A percentile compares a stretch with the other conserved stretches of the same genome.
Evolutionary conservation across 108 stramenopile species (phyloP).

Genomic region (Cyclotella cryptica): DNA sequence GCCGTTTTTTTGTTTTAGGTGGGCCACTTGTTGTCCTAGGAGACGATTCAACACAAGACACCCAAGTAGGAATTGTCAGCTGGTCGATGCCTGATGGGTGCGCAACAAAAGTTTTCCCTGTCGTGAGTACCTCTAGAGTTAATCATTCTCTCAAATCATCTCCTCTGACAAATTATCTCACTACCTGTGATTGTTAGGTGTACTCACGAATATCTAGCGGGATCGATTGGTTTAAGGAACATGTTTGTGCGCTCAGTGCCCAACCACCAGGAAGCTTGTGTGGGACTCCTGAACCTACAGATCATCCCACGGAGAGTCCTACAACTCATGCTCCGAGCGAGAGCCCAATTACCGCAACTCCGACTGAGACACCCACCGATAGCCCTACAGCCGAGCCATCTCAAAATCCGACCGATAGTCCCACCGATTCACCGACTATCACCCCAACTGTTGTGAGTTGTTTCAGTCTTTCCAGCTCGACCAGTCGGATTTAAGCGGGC

Average conservation of each 20-base stretch:
- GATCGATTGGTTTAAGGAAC: slow-evolving; percentile 11
- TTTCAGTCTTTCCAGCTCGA: not conserved
- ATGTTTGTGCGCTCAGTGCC: not conserved
- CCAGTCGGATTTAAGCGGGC: not conserved
- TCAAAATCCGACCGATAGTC: not conserved
- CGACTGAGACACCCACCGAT: not conserved
- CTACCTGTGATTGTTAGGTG: not conserved
- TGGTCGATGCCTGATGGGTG: slow-evolving; percentile 23
- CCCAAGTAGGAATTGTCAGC: slow-evolving; percentile 9
- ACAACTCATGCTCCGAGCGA: not conserved
- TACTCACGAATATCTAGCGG: slow-evolving; percentile 16
- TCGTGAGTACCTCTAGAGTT: slow-evolving; percentile 8
- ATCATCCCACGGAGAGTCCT: not conserved
- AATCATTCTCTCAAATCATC: not conserved
- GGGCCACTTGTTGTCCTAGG: slow-evolving; percentile 16
- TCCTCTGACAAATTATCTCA: not conserved
- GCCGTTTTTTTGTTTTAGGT: not conserved
- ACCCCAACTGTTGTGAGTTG: not conserved
- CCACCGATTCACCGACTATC: not conserved
- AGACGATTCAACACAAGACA: slow-evolving; percentile 12
- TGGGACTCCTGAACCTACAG: slow-evolving; percentile 9
- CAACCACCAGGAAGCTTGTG: slow-evolving; percentile 15
- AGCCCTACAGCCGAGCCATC: not conserved
- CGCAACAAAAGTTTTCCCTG: slow-evolving; percentile 20
- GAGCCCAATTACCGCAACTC: not conserved